Evolutionary conservation across 176 grass and related monocot genomes (phyloP).

Genomic region (Raddia distichophylla): DNA sequence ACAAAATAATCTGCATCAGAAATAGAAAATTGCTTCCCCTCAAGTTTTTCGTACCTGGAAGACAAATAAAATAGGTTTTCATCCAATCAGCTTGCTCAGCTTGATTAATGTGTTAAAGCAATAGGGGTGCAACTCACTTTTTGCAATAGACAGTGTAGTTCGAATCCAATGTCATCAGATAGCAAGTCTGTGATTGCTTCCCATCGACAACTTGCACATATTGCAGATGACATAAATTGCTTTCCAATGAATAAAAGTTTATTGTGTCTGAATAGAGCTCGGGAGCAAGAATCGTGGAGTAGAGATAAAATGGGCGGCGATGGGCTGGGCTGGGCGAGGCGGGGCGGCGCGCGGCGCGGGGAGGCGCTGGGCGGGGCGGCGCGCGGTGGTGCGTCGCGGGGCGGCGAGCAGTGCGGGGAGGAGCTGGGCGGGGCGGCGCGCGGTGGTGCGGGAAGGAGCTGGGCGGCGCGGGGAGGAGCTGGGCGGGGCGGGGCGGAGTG

Average conservation of each 20-base stretch:
- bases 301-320: too few species aligned
- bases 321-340: too few species aligned
- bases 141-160: conserved; percentile 69
- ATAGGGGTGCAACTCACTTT: conserved; percentile 50
- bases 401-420: too few species aligned
- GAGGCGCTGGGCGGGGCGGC: too few species aligned
- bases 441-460: too few species aligned
- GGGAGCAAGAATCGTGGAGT: neutral
- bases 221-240: conserved; percentile 14
- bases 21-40: conserved; percentile 80
- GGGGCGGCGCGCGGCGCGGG: too few species aligned
- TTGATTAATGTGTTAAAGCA: neutral
- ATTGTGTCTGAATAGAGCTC: neutral
- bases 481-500: too few species aligned
- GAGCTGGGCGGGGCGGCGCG: too few species aligned
- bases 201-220: conserved; percentile 75
- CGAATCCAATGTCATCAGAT: conserved; percentile 77
- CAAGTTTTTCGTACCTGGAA: conserved; percentile 75
- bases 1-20: conserved; percentile 85
- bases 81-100: neutral
- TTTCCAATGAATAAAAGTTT: conserved; percentile 4
- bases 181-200: conserved; percentile 81
- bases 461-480: too few species aligned
- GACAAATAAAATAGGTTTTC: neutral
- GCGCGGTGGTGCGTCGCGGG: too few species aligned